Percentiles rank a stretch among this genome's conserved stretches.
phyloP scores from a whole-genome alignment of 2,329 filamentous ascomycete genomes.

The Botryotinia convoluta region DNA sequence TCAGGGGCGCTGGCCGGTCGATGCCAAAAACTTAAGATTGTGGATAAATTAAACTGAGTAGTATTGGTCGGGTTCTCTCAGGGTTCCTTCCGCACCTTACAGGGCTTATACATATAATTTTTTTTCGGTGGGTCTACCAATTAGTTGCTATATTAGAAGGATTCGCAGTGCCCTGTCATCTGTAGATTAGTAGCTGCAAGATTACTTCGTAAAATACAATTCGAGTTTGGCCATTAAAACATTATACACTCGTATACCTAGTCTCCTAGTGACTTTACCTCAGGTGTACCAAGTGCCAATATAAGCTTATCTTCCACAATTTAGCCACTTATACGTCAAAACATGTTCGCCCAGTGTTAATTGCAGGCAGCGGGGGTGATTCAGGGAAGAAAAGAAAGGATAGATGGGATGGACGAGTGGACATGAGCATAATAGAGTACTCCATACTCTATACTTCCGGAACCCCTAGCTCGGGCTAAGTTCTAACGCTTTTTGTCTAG shows the following conservation, averaged over 20 bases:
- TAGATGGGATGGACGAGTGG: not conserved
- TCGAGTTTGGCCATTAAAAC: not conserved
- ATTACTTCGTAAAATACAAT: no score
- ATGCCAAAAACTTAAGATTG: not conserved
- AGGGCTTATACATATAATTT: not conserved
- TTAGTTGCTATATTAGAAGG: not conserved
- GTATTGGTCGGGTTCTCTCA: not conserved
- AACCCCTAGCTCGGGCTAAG: not conserved
- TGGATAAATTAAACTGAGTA: not conserved
- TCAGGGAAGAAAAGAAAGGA: not conserved
- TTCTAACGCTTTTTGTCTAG: not conserved
- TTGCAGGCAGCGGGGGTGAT: not conserved
- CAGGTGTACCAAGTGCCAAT: not conserved
- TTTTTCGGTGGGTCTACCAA: not conserved
- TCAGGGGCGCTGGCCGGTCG: not conserved
- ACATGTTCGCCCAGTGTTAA: no score
- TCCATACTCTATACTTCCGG: not conserved
- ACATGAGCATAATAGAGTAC: not conserved
- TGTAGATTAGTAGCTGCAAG: not conserved
- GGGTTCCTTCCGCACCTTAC: not conserved
- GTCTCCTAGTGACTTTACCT: not conserved
- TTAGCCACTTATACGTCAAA: not conserved
- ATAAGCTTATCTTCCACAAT: not conserved
- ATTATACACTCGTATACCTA: not conserved
- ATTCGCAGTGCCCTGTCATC: not conserved